Evolutionary conservation across 1,284 basidiomycete genomes (phyloP).

Genomic region (Laetiporus sulphureus): DNA sequence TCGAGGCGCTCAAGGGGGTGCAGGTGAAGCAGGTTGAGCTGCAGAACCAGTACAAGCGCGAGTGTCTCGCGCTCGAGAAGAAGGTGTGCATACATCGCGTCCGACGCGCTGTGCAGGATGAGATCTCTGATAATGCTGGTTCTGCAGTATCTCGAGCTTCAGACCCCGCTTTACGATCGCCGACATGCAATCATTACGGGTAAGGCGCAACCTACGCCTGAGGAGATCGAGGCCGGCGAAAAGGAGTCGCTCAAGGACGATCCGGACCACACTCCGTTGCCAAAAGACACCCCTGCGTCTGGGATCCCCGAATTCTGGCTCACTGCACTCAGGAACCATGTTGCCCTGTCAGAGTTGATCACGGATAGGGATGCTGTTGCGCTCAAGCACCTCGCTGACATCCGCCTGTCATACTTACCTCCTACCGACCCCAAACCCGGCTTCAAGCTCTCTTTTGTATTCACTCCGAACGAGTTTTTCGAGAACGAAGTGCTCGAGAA

Average conservation of each 20-base stretch:
- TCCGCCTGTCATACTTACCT: constrained; percentile 61
- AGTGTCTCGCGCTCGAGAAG: constrained; percentile 95
- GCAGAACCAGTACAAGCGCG: constrained; percentile 94
- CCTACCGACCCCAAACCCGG: constrained; percentile 72
- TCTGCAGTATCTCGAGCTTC: constrained; percentile 74
- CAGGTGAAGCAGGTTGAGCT: constrained; percentile 92
- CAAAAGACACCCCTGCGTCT: constrained; percentile 39
- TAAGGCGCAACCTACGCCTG: constrained; percentile 63
- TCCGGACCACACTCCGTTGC: constrained; percentile 52
- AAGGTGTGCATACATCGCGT: constrained; percentile 53
- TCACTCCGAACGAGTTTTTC: constrained; percentile 84
- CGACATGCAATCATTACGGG: constrained; percentile 83
- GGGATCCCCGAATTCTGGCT: constrained; percentile 98
- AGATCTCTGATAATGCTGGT: constrained; percentile 12
- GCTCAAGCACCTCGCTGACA: constrained; percentile 61
- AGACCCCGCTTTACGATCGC: constrained; percentile 86
- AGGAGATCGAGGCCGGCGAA: constrained; percentile 83
- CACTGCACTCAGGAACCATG: constrained; percentile 90
- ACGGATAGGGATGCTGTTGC: constrained; percentile 88
- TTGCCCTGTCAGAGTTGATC: constrained; percentile 83
- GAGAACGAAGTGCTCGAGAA: constrained; percentile 82
- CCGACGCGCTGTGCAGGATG: constrained; percentile 5
- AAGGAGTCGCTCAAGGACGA: constrained; percentile 62
- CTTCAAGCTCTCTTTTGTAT: constrained; percentile 87
- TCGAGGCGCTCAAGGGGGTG: constrained; percentile 92